Conservation (phyloP, 148 eudicot genomes). For the Oxyria digyna region DNA sequence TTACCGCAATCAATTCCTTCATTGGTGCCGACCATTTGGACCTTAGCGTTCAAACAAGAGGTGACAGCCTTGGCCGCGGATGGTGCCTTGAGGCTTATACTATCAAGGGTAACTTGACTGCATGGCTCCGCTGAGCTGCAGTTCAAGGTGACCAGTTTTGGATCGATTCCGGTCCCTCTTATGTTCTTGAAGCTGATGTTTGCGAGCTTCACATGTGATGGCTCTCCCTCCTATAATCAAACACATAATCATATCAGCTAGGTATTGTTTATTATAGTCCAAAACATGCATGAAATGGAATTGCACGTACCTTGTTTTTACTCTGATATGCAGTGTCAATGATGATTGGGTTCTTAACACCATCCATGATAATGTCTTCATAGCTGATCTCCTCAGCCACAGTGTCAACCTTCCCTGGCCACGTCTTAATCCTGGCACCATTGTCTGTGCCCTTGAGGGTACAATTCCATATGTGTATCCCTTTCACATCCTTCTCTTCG, state of each 20-base stretch:
- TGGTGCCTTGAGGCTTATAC: conserved; percentile 23
- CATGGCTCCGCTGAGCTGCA: conserved; percentile 51
- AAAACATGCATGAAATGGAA: neutral
- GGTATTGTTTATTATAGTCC: no score
- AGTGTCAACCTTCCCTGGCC: conserved; percentile 12
- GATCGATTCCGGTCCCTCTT: conserved; percentile 37
- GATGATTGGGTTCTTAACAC: conserved; percentile 36
- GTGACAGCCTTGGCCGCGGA: neutral
- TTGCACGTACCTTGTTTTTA: neutral
- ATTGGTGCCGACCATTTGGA: conserved; percentile 19
- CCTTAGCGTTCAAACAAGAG: conserved; percentile 32
- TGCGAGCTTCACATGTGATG: conserved; percentile 38
- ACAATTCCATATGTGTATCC: conserved; percentile 21
- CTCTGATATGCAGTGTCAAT: conserved; percentile 37
- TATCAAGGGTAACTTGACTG: conserved; percentile 33
- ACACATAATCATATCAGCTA: neutral
- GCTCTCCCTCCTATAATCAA: neutral
- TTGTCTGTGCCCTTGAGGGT: conserved; percentile 25
- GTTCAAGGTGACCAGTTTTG: conserved; percentile 17
- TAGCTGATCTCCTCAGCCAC: conserved; percentile 25
- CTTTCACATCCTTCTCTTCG: conserved; percentile 10
- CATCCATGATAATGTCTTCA: conserved; percentile 27
- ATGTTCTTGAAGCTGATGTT: conserved; percentile 48
- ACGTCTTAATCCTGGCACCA: conserved; percentile 60
- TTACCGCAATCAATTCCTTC: conserved; percentile 17